phyloP scores from a whole-genome alignment of 2,329 filamentous ascomycete species.

The Aciculosporium take region DNA sequence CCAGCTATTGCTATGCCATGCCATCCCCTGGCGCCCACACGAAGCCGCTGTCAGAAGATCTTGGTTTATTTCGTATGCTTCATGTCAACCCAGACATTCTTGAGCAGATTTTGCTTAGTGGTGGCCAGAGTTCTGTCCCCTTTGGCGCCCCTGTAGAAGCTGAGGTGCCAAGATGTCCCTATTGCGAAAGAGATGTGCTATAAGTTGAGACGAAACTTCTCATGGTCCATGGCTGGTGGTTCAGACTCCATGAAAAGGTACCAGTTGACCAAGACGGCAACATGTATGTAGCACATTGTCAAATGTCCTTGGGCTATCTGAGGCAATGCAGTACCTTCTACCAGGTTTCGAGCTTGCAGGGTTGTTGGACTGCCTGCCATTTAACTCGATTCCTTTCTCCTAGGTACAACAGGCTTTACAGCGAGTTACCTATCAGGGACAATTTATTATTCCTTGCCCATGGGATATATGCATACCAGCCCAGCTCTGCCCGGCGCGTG shows the following conservation, averaged over 20 bases:
- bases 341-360: not conserved
- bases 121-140: not conserved
- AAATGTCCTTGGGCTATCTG: too few species aligned
- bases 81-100: not conserved
- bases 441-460: not conserved
- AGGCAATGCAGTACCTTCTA: not conserved
- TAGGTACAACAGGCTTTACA: not conserved
- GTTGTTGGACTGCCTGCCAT: not conserved
- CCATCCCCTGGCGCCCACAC: not conserved
- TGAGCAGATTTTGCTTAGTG: not conserved
- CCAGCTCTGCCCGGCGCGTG: not conserved
- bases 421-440: not conserved
- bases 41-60: slow-evolving; percentile 2
- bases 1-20: slow-evolving; percentile 1
- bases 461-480: not conserved
- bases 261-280: too few species aligned
- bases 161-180: not conserved
- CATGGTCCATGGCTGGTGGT: too few species aligned
- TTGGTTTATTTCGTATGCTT: not conserved
- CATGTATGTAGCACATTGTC: too few species aligned
- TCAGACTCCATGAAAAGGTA: too few species aligned
- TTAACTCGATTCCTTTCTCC: not conserved
- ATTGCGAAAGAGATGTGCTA: too few species aligned
- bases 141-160: not conserved
- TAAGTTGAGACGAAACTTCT: too few species aligned